phyloP scores from a whole-genome alignment of 148 eudicot species.

The Rhododendron simsii region DNA sequence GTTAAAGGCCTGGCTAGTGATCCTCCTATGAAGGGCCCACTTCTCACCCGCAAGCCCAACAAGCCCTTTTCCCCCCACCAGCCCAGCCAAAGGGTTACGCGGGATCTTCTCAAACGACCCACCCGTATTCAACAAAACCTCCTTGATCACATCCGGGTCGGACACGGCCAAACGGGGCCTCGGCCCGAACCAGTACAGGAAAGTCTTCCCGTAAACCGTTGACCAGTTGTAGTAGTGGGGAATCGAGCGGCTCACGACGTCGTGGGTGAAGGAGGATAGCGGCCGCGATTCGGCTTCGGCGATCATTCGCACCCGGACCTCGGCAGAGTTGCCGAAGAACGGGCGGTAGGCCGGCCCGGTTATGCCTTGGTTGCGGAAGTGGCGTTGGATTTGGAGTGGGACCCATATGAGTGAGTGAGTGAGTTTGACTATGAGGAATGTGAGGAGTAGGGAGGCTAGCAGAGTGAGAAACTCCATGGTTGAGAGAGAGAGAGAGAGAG shows the following conservation, averaged over 20 bases:
- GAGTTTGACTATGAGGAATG: conserved; percentile 19
- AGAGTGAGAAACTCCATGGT: conserved; percentile 12
- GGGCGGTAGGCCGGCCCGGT: conserved; percentile 62
- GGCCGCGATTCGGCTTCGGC: conserved; percentile 48
- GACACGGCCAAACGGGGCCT: conserved; percentile 53
- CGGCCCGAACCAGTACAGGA: conserved; percentile 73
- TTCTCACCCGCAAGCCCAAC: conserved; percentile 50
- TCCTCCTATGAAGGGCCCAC: conserved; percentile 72
- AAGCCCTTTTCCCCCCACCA: conserved; percentile 61
- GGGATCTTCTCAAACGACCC: conserved; percentile 36
- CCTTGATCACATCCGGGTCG: conserved; percentile 60
- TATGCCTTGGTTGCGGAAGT: conserved; percentile 52
- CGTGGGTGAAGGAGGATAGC: conserved; percentile 32
- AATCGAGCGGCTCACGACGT: conserved; percentile 41
- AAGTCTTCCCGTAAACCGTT: conserved; percentile 48
- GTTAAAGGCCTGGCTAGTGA: conserved; percentile 55
- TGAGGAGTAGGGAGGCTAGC: neutral
- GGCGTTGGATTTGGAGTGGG: conserved; percentile 46
- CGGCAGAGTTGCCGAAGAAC: conserved; percentile 51
- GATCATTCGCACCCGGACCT: conserved; percentile 44
- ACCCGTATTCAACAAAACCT: conserved; percentile 36
- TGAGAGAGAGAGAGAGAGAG: neutral
- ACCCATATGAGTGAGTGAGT: conserved; percentile 39
- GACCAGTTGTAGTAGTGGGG: conserved; percentile 71
- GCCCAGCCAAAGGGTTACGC: conserved; percentile 44